A percentile compares a stretch with the other conserved stretches of the same genome.
These are phyloP conservation scores for Mycena galopus DNA, from an alignment of 768 basidiomycete genomes.

Conservation along the genomic window DNA sequence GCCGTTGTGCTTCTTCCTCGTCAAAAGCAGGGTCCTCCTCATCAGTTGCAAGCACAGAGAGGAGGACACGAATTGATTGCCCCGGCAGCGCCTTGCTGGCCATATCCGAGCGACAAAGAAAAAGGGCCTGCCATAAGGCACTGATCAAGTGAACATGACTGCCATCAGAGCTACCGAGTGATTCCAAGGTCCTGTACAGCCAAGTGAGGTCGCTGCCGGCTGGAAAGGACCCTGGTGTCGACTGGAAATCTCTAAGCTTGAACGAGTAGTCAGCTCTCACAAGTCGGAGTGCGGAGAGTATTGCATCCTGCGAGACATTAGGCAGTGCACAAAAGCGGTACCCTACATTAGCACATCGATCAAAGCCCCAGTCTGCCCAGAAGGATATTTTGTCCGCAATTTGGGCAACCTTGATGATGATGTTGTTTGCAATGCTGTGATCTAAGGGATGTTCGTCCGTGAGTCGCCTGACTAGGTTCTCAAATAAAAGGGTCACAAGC, in stretches of 20 bases:
- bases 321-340: background rate
- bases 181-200: background rate
- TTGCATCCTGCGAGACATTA: background rate
- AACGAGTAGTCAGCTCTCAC: background rate
- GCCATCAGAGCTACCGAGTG: background rate
- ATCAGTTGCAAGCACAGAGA: no score
- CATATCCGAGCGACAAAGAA: no score
- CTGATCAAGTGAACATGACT: no score
- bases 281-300: background rate
- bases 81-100: no score
- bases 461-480: background rate
- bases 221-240: no score
- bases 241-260: no score
- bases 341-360: background rate
- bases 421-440: background rate
- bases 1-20: no score
- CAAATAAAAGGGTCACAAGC: background rate
- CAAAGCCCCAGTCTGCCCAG: background rate
- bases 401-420: background rate
- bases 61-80: no score
- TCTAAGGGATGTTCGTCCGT: background rate
- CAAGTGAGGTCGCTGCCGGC: background rate
- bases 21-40: no score
- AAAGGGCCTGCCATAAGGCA: no score
- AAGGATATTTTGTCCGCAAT: background rate